A percentile compares a stretch with the other conserved stretches of the same genome.
These are phyloP conservation scores for Onygena corvina DNA, from an alignment of 2,329 filamentous ascomycete species.

Conservation along the genomic window DNA sequence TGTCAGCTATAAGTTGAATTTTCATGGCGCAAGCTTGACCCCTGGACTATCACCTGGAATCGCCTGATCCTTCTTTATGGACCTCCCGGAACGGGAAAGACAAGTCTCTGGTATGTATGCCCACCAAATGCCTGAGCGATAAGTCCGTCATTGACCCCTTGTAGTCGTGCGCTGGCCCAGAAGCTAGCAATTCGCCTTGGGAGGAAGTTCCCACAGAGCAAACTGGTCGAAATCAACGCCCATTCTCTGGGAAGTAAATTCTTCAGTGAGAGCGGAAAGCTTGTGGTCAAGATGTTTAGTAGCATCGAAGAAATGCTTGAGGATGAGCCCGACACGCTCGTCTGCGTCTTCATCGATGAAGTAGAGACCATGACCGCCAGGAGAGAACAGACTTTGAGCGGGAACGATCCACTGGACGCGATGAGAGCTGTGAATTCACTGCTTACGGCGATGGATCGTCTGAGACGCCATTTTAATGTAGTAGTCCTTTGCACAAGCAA, in stretches of 20 bases:
- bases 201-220: constrained; percentile 29
- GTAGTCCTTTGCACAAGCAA: constrained; percentile 42
- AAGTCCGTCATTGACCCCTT: neutral
- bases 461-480: constrained; percentile 35
- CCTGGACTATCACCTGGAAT: constrained; percentile 35
- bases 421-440: constrained; percentile 41
- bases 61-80: constrained; percentile 73
- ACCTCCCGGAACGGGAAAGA: constrained; percentile 91
- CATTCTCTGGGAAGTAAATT: constrained; percentile 38
- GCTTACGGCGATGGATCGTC: constrained; percentile 37
- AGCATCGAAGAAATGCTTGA: constrained; percentile 27
- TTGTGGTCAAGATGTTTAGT: constrained; percentile 35
- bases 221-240: constrained; percentile 38
- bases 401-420: constrained; percentile 37
- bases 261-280: constrained; percentile 38
- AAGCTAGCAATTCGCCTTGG: constrained; percentile 40
- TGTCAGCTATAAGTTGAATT: constrained; percentile 14
- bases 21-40: constrained; percentile 26
- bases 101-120: constrained; percentile 69
- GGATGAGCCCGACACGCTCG: constrained; percentile 31
- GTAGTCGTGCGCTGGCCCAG: constrained; percentile 36
- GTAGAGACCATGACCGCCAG: constrained; percentile 39
- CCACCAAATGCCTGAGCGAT: constrained; percentile 48
- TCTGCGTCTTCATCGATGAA: constrained; percentile 41
- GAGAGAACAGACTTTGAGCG: constrained; percentile 29